Base-by-base conservation (phyloP, 257 asterid genomes). In the Rhazya stricta region DNA sequence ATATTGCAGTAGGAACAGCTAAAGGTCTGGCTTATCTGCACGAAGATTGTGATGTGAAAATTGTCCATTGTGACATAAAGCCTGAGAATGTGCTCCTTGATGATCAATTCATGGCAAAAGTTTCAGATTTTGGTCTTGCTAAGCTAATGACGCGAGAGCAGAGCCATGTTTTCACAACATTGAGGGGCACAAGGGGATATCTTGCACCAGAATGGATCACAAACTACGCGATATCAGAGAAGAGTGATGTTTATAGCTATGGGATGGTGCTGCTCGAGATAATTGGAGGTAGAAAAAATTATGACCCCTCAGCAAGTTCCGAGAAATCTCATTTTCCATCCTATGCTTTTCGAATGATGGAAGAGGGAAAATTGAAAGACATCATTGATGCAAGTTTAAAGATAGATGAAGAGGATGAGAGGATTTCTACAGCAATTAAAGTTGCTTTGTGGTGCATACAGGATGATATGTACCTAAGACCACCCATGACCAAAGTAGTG, bases 121-220 rank as follows among this genome's bases (percentile, higher is more conserved):
- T 93, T 36, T 89, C 93, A 0, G 98, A 93, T 71, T 93, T 93
- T 6, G 98, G 98, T 9, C 90, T 93, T 0, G 98, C 98, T 4
- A 93, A 91, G 96, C 90, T 93, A 29, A 93, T 93, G 98, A 91
- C 85, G 0, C 80, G 97, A 66, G 97, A 91, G 69, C 97, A 89
- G 57, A 93, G 98, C 81, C 88, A 87, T 21, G 97, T 89, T 32
- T 91, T 93, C 79, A 91, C 97, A 1, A 89, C 98, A 2, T 30
- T 93, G 75, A 88, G 97, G 79, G 98, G 98, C 50, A 93, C 98
- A 27, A 65, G 98, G 65, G 98, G 98, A 36, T 93, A 93, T 85
- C 90, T 93, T 29, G 99, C 99, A 0, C 99, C 99, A 0, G 99
- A 95, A 60, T 95, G 99, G 99, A 91, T 95, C 85, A 92, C 97